Evolutionary conservation across 306 rosid species (phyloP).

Genomic region (Mucuna pruriens): DNA sequence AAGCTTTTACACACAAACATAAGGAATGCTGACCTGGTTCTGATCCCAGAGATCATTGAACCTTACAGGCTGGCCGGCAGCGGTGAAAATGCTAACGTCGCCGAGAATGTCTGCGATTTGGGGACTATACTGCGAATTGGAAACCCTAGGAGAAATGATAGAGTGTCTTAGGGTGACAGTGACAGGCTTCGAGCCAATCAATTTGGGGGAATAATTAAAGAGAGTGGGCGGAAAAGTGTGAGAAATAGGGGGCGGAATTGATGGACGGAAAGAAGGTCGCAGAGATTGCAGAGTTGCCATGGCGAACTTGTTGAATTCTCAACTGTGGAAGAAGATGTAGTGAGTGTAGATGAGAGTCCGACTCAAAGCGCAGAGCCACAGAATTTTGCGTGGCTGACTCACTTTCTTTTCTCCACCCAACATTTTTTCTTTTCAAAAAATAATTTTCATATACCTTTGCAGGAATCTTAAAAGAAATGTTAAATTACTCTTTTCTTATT

Average conservation of each 20-base stretch:
- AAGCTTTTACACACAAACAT: conserved; percentile 1
- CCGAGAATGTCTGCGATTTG: conserved; percentile 52
- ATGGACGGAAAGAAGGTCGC: conserved; percentile 32
- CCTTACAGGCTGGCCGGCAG: conserved; percentile 63
- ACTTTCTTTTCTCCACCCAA: not conserved
- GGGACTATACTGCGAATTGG: conserved; percentile 42
- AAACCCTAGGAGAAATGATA: conserved; percentile 49
- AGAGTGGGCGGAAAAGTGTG: not conserved
- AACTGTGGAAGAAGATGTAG: not conserved
- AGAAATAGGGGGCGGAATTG: conserved; percentile 32
- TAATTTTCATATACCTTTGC: not conserved
- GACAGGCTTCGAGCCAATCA: not conserved
- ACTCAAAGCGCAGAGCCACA: not conserved
- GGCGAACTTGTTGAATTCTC: not conserved
- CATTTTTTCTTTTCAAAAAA: not conserved
- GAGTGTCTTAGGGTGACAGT: conserved; percentile 26
- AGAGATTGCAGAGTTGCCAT: conserved; percentile 55
- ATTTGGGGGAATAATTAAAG: conserved; percentile 23
- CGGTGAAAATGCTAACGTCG: conserved; percentile 61
- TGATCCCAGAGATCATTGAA: conserved; percentile 81
- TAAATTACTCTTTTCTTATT: too few species aligned
- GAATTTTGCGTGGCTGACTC: conserved; percentile 18
- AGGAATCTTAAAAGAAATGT: too few species aligned
- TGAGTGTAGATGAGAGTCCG: not conserved
- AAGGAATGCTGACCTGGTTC: conserved; percentile 52